Percentiles rank a stretch among this genome's conserved stretches.
These are phyloP conservation scores for Juncus effusus DNA, from an alignment of 176 grass and related monocot species.

Conservation along the genomic window DNA sequence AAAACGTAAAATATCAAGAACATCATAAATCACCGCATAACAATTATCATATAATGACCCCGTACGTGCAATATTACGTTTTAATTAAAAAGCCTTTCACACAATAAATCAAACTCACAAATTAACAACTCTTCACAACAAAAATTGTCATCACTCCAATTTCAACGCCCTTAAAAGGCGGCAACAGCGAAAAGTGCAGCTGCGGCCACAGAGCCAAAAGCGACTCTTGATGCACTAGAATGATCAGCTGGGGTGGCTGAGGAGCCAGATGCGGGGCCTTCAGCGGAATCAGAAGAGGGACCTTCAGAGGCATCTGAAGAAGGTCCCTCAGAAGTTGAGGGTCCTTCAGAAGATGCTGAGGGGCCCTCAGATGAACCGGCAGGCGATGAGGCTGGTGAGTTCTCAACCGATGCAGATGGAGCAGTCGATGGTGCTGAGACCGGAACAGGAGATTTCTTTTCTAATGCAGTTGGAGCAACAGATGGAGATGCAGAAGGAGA, in stretches of 20 bases:
- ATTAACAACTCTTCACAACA: too few species aligned
- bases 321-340: constrained; percentile 14
- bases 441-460: too few species aligned
- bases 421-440: constrained; percentile 9
- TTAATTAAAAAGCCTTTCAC: too few species aligned
- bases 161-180: constrained; percentile 32
- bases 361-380: background rate
- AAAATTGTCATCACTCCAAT: background rate
- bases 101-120: too few species aligned
- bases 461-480: background rate
- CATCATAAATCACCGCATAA: too few species aligned
- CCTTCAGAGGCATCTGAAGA: constrained; percentile 13
- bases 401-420: background rate
- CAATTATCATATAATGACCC: too few species aligned
- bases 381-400: constrained; percentile 7
- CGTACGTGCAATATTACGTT: too few species aligned
- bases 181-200: constrained; percentile 11
- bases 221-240: constrained; percentile 16
- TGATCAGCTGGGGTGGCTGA: constrained; percentile 3
- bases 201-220: background rate
- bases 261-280: background rate
- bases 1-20: too few species aligned
- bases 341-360: background rate
- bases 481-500: constrained; percentile 35
- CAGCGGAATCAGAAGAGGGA: constrained; percentile 8